Evolutionary conservation across 495 filamentous ascomycete species (phyloP).

Genomic region (Clavariopsis aquatica): DNA sequence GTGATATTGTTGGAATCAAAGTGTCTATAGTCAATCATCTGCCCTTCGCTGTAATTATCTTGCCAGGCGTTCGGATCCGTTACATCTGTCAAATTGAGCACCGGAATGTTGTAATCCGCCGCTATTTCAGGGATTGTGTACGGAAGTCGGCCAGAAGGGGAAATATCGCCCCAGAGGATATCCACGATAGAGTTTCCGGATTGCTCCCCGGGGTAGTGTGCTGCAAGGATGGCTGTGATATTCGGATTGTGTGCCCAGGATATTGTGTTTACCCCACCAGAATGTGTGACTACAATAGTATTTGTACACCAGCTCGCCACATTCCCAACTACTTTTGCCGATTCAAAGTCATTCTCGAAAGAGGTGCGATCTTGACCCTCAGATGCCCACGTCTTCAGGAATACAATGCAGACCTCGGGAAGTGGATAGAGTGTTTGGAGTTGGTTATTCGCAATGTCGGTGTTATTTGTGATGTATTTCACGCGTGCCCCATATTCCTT

Average conservation of each 20-base stretch:
- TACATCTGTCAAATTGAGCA: slow-evolving; percentile 53
- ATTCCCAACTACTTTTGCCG: slow-evolving; percentile 55
- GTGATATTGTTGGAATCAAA: slow-evolving; percentile 59
- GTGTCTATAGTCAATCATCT: slow-evolving; percentile 70
- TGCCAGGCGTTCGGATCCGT: slow-evolving; percentile 62
- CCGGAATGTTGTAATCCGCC: slow-evolving; percentile 57
- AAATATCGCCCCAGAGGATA: slow-evolving; percentile 72
- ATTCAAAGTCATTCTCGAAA: slow-evolving; percentile 50
- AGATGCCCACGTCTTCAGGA: slow-evolving; percentile 56
- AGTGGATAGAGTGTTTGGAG: slow-evolving; percentile 37
- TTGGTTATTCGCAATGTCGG: slow-evolving; percentile 42
- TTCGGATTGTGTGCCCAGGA: slow-evolving; percentile 69
- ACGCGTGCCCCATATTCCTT: slow-evolving; percentile 52
- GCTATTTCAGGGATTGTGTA: slow-evolving; percentile 76
- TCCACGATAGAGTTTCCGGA: slow-evolving; percentile 74
- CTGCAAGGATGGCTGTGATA: slow-evolving; percentile 73
- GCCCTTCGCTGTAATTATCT: slow-evolving; percentile 68
- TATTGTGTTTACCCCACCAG: slow-evolving; percentile 71
- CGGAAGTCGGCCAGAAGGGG: slow-evolving; percentile 76
- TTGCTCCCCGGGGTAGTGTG: slow-evolving; percentile 79
- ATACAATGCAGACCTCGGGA: slow-evolving; percentile 54
- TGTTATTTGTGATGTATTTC: slow-evolving; percentile 24
- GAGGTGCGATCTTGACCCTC: slow-evolving; percentile 54
- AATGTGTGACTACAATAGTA: slow-evolving; percentile 75
- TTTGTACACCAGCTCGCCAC: slow-evolving; percentile 66